Evolutionary conservation across 768 basidiomycete species (phyloP).

Genomic region (Pleurotus eryngii): DNA sequence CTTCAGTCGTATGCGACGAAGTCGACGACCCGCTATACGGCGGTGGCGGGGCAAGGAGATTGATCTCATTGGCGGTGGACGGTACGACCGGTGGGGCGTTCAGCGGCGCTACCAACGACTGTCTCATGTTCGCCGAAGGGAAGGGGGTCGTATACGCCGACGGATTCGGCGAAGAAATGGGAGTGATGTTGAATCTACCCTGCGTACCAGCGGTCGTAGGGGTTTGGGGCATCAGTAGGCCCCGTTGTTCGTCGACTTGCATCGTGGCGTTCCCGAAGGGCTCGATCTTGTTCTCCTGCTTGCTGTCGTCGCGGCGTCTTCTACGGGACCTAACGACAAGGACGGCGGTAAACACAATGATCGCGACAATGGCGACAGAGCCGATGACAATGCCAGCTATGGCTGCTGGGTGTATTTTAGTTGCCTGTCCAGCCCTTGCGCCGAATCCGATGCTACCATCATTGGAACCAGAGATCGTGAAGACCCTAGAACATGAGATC

Average conservation of each 20-base stretch:
- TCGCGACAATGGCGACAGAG: constrained; percentile 11
- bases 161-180: background rate
- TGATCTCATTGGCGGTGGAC: background rate
- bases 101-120: background rate
- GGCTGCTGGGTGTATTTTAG: constrained; percentile 10
- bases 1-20: background rate
- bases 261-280: background rate
- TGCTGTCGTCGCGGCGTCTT: background rate
- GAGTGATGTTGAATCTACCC: background rate
- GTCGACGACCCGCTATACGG: constrained; percentile 5
- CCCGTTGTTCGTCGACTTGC: background rate
- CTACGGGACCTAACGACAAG: constrained; percentile 9
- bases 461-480: constrained; percentile 11
- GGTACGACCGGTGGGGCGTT: background rate
- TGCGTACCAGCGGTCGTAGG: constrained; percentile 4
- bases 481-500: constrained; percentile 12
- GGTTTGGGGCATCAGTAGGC: constrained; percentile 2
- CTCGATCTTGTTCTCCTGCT: background rate
- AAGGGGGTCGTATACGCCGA: background rate
- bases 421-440: background rate
- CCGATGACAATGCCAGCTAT: constrained; percentile 17
- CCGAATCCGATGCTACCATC: constrained; percentile 18
- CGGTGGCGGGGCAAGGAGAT: background rate
- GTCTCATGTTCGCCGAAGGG: background rate
- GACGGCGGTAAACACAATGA: constrained; percentile 6